These are phyloP conservation scores for Xylaria sp. DNA, from an alignment of 2,329 filamentous ascomycete genomes.

Conservation along the genomic window DNA sequence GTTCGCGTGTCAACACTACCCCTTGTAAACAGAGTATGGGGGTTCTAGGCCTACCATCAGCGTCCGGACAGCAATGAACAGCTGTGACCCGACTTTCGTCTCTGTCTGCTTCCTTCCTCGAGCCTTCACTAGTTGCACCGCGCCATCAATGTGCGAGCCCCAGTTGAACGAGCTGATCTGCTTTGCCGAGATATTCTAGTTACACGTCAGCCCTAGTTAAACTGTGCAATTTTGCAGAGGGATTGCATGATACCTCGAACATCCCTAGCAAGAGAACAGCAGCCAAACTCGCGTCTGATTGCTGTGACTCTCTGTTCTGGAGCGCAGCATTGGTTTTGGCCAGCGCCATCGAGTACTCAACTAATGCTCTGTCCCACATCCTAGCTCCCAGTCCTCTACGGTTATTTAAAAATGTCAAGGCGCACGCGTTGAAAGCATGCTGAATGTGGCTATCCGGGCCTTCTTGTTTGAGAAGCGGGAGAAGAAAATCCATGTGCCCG, in stretches of 20 bases:
- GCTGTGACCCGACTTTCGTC: constrained; percentile 63
- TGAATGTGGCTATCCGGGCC: constrained; percentile 60
- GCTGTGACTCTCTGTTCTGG: constrained; percentile 60
- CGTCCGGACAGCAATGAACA: constrained; percentile 70
- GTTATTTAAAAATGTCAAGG: constrained; percentile 68
- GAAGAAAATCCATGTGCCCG: constrained; percentile 69
- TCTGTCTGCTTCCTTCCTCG: constrained; percentile 66
- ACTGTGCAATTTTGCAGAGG: background rate
- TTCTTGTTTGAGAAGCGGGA: constrained; percentile 64
- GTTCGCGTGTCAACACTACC: background rate
- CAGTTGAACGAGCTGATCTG: constrained; percentile 67
- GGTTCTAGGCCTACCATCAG: constrained; percentile 64
- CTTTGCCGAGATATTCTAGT: constrained; percentile 63
- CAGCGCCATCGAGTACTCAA: constrained; percentile 66
- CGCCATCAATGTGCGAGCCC: constrained; percentile 73
- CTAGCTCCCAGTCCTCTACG: constrained; percentile 53
- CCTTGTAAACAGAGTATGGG: background rate
- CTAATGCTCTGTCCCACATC: constrained; percentile 57
- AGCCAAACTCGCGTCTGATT: constrained; percentile 68
- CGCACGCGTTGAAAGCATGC: constrained; percentile 69
- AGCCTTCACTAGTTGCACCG: constrained; percentile 69
- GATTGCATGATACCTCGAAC: constrained; percentile 61
- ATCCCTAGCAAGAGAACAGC: constrained; percentile 69
- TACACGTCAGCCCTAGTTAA: background rate
- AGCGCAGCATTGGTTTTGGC: constrained; percentile 64